Base-by-base conservation (phyloP, 73 alveolate genomes). In the Paramecium sonneborni region DNA sequence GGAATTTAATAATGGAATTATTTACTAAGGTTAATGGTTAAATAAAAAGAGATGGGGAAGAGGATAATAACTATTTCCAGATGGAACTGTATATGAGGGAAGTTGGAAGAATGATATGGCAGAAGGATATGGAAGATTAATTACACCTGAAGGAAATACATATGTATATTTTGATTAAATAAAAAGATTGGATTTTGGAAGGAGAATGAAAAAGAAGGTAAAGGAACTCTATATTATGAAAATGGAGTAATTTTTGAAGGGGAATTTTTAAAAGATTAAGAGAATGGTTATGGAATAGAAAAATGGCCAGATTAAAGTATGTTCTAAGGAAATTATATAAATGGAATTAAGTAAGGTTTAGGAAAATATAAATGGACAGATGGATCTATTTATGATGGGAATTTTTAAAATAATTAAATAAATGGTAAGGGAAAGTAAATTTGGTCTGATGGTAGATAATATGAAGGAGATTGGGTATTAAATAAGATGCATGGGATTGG, bases 291-390 rank as follows among this genome's bases (percentile, higher is more conserved):
- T 68, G 97, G 96, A 18, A 85, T 85, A 37, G 96, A 95, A 90
- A 84, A 38, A 20, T 95, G 97, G 97, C 93, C 86, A 44, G 97
- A 95, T 95, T 88, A 93, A 89, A 87, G 95, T 18, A 67, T 44
- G 30, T 95, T 74, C 57, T 70, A 68, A 14, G 94, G 94, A 26
- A 58, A 70, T 21, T 88, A 69, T 48, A 18, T 26, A 5, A 52
- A 55, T 23, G 90, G 90, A n/a, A 41, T 69, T 44, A 88, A 88
- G 30, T 43, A 88, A 46, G 90, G 90, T 37, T 39, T 56, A 18
- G 94, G 94, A 12, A 57, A 69, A 32, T 72, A 57, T 41, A 58
- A 32, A 28, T 88, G 94, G 94, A 35, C 70, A 39, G 94, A 88
- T 88, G 85, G 87, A 15, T 56, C 94, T 8, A 28, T 43, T 20